Conservation (phyloP, 805 yeast genomes). For the Sugiyamaella smithiae region DNA sequence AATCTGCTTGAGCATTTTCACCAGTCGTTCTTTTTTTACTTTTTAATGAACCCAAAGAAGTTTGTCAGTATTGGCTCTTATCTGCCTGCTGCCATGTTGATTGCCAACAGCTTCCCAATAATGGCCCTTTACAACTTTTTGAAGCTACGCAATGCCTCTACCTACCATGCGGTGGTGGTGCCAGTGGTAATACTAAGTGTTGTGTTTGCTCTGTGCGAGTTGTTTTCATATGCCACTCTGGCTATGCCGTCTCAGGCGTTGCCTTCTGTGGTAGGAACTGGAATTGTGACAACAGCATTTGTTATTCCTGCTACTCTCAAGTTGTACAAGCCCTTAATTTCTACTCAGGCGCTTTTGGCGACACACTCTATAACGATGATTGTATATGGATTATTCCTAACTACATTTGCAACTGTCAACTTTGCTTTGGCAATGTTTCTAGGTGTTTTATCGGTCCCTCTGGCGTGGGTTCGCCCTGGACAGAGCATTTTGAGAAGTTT, state of each 20-base stretch:
- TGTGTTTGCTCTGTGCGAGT: constrained; percentile 6
- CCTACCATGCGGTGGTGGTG: constrained; percentile 4
- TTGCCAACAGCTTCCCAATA: constrained; percentile 66
- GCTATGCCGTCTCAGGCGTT: constrained; percentile 7
- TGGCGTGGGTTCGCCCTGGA: constrained; percentile 55
- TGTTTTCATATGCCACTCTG: constrained; percentile 18
- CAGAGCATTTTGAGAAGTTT: constrained; percentile 39
- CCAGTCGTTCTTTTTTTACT: constrained; percentile 92
- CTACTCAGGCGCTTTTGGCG: constrained; percentile 17
- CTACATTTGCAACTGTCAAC: constrained; percentile 75
- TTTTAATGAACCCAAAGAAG: constrained; percentile 68
- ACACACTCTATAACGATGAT: constrained; percentile 51
- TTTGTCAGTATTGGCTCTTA: constrained; percentile 95
- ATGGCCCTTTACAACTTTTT: constrained; percentile 50
- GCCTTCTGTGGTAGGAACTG: constrained; percentile 1
- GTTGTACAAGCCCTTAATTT: not conserved
- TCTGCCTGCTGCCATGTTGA: constrained; percentile 75
- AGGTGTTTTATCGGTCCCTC: constrained; percentile 71
- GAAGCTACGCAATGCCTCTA: not conserved
- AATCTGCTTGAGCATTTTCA: constrained; percentile 93
- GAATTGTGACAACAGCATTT: not conserved
- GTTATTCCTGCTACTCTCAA: not conserved
- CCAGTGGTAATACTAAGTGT: constrained; percentile 13
- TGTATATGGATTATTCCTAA: constrained; percentile 62
- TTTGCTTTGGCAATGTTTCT: constrained; percentile 74